A percentile compares a stretch with the other conserved stretches of the same genome.
These are phyloP conservation scores for Amanita exitialis DNA, from an alignment of 768 basidiomycete species.

Conservation along the genomic window DNA sequence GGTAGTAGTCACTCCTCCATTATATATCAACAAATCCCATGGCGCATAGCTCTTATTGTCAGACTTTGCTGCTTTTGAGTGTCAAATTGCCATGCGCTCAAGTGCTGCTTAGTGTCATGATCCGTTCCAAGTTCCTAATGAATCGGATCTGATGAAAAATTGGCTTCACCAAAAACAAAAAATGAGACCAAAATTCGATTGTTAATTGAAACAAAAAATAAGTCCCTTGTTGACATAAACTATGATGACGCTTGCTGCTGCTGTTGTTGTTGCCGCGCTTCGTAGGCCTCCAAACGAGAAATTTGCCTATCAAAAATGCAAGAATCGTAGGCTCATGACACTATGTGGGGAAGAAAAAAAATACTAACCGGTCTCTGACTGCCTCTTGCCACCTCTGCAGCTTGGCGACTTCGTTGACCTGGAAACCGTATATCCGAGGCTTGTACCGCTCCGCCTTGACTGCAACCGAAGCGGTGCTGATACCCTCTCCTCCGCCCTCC, in stretches of 20 bases:
- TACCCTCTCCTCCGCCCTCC: constrained; percentile 52
- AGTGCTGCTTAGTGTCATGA: too few species aligned
- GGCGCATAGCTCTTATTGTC: too few species aligned
- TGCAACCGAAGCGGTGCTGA: constrained; percentile 75
- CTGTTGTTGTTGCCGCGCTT: constrained; percentile 1
- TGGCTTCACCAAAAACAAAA: too few species aligned
- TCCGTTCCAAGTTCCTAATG: too few species aligned
- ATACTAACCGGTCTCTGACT: constrained; percentile 67
- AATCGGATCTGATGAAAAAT: too few species aligned
- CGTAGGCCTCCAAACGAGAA: constrained; percentile 2
- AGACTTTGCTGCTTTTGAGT: too few species aligned
- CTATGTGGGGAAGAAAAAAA: background rate
- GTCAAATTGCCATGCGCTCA: too few species aligned
- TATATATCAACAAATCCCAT: too few species aligned
- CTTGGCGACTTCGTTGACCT: constrained; percentile 88
- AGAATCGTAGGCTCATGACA: background rate
- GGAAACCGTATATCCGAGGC: constrained; percentile 95
- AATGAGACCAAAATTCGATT: background rate
- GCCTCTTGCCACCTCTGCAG: constrained; percentile 96
- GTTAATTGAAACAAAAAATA: background rate
- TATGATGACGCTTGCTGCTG: background rate
- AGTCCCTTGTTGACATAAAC: background rate
- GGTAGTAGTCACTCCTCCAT: too few species aligned
- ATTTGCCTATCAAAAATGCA: background rate
- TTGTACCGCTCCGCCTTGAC: constrained; percentile 87